Base-by-base conservation (phyloP, 352 stramenopile genomes). In the Globisporangium nagaii region DNA sequence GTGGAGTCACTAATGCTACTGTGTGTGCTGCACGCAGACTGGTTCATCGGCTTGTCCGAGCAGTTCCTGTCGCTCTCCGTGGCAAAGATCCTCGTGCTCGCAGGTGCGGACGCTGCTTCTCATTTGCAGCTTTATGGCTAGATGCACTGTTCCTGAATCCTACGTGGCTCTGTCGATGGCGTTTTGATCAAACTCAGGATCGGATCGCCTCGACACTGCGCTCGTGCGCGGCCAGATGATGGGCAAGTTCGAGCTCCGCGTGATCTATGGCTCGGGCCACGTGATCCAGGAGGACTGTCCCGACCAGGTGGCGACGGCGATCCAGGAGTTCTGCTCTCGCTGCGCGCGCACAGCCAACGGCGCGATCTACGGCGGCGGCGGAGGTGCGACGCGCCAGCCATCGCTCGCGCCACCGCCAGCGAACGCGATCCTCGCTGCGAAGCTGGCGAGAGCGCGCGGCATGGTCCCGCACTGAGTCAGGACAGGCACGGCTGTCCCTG, bases 181-280 rank as follows among this genome's bases (percentile, higher is more conserved):
- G 10, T n/a, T n/a, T n/a, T n/a, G n/a, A n/a, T 1, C 22, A 34
- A 31, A 15, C 37, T 20, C 41, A 82, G 73, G 77, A 9, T 90
- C 82, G 0, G 87, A 96, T 45, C 77, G 87, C 8, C 65, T 96
- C 3, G 87, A 96, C 60, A 96, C 85, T n/a, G 66, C 85, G 19
- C 68, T 96, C 31, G 89, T 89, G 68, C 80, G 85, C 10, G 87
- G 75, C 7, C 87, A 95, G 62, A 96, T 96, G 87, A 91, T 94
- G 79, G 86, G 87, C 32, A 96, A 96, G 59, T 96, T 95, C 36
- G 84, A 96, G 60, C 74, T 96, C 46, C 69, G 80, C 24, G 60
- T 95, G 31, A 79, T 95, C 54, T 93, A 95, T 56, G 87, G 82
- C 42, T 80, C 78, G n/a, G 86, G 85, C n/a, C 85, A 95, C 51